Evolutionary conservation across 1,284 basidiomycete species (phyloP).

Genomic region (Pseudozyma hubeiensis): DNA sequence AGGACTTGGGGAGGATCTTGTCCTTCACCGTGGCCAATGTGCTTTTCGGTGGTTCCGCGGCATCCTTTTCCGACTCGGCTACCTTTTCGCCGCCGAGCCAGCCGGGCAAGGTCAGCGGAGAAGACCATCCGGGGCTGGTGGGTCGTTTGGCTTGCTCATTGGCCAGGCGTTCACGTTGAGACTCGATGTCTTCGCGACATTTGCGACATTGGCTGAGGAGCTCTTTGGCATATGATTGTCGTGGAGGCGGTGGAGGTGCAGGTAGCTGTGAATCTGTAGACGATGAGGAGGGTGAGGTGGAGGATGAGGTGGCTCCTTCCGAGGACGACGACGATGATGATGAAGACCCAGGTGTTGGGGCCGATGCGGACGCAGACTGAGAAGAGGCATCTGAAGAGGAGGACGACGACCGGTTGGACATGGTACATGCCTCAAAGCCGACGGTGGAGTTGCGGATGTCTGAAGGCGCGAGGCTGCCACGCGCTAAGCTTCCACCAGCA

Average conservation of each 20-base stretch:
- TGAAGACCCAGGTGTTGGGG: background rate
- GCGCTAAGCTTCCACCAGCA: constrained; percentile 61
- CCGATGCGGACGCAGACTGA: constrained; percentile 1
- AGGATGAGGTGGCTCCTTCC: constrained; percentile 3
- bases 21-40: constrained; percentile 32
- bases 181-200: constrained; percentile 60
- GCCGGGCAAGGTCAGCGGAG: constrained; percentile 27
- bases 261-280: constrained; percentile 25
- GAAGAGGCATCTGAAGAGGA: constrained; percentile 9
- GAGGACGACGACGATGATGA: constrained; percentile 11
- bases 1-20: constrained; percentile 27
- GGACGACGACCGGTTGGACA: constrained; percentile 8
- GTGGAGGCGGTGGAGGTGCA: constrained; percentile 48
- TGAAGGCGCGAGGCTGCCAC: constrained; percentile 56
- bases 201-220: constrained; percentile 63
- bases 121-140: constrained; percentile 12
- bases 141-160: constrained; percentile 24
- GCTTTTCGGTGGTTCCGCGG: constrained; percentile 11
- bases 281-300: constrained; percentile 27
- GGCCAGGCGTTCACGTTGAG: constrained; percentile 30
- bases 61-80: constrained; percentile 3
- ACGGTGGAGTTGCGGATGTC: constrained; percentile 51
- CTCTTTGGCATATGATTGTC: constrained; percentile 66
- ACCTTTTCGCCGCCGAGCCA: constrained; percentile 43
- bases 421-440: constrained; percentile 43